Evolutionary conservation across 805 yeast genomes (phyloP).

Genomic region (Candida awuae): DNA sequence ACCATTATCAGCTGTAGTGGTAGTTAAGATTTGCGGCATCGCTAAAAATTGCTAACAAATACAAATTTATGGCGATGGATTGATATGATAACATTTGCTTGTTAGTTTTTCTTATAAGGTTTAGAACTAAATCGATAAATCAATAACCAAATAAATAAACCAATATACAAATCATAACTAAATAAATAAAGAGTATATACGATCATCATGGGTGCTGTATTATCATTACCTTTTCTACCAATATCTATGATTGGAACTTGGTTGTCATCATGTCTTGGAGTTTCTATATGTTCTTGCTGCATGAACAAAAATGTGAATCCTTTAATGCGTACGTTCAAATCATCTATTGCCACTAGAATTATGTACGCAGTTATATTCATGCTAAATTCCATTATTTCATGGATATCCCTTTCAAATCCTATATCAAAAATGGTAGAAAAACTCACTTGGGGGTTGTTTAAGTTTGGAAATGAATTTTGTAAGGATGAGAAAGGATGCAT

Average conservation of each 20-base stretch:
- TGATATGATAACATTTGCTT: not conserved
- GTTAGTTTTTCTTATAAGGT: no score
- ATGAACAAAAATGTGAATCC: constrained; percentile 29
- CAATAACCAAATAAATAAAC: no score
- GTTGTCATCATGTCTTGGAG: constrained; percentile 72
- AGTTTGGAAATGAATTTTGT: constrained; percentile 49
- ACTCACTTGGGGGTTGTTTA: constrained; percentile 60
- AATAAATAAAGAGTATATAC: not conserved
- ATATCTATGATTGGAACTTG: constrained; percentile 49
- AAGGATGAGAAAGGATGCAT: constrained; percentile 68
- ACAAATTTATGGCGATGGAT: no score
- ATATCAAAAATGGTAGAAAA: constrained; percentile 66
- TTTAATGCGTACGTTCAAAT: constrained; percentile 42
- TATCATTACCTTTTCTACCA: constrained; percentile 65
- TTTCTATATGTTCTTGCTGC: constrained; percentile 66
- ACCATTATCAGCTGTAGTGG: no score
- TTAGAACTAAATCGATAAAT: no score
- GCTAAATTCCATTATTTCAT: constrained; percentile 73
- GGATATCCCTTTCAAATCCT: constrained; percentile 86
- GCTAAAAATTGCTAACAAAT: no score
- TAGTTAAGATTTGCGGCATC: not conserved
- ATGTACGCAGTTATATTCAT: constrained; percentile 76
- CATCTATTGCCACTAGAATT: constrained; percentile 77
- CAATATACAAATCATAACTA: no score
- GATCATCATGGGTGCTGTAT: constrained; percentile 49